These are phyloP conservation scores for Fusarium mundagurra DNA, from an alignment of 2,329 filamentous ascomycete species.

Conservation along the genomic window DNA sequence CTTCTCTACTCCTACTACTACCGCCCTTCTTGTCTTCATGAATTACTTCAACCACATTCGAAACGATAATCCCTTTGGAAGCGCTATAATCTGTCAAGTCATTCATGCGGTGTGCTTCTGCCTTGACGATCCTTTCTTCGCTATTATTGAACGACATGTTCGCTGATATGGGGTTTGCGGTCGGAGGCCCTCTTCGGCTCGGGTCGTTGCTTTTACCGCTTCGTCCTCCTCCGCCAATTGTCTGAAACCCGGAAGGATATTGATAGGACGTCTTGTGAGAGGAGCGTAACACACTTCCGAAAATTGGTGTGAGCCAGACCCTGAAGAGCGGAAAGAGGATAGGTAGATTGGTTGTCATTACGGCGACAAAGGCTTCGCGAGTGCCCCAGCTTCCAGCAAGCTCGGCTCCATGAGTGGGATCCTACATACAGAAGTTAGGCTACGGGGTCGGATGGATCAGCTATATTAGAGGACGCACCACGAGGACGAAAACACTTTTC, in stretches of 20 bases:
- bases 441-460: fast-evolving
- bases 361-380: slow-evolving; percentile 54
- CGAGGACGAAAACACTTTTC: slow-evolving; percentile 50
- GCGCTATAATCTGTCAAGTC: slow-evolving; percentile 21
- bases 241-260: slow-evolving; percentile 50
- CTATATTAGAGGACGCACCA: slow-evolving; percentile 35
- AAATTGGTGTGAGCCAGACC: slow-evolving; percentile 49
- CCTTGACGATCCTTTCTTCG: slow-evolving; percentile 54
- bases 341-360: slow-evolving; percentile 53
- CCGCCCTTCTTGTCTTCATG: slow-evolving; percentile 35
- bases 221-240: slow-evolving; percentile 52
- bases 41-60: slow-evolving; percentile 51
- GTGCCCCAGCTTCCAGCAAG: slow-evolving; percentile 52
- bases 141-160: slow-evolving; percentile 52
- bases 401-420: slow-evolving; percentile 50
- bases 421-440: slow-evolving; percentile 32
- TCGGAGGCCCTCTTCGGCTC: slow-evolving; percentile 46
- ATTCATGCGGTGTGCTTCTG: slow-evolving; percentile 52
- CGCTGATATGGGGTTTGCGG: slow-evolving; percentile 48
- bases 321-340: slow-evolving; percentile 56
- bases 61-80: slow-evolving; percentile 51
- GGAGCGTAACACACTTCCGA: slow-evolving; percentile 46
- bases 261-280: slow-evolving; percentile 50
- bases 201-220: slow-evolving; percentile 43
- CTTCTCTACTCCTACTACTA: not conserved